These are phyloP conservation scores for Suillus luteus DNA, from an alignment of 768 basidiomycete genomes.

Conservation along the genomic window DNA sequence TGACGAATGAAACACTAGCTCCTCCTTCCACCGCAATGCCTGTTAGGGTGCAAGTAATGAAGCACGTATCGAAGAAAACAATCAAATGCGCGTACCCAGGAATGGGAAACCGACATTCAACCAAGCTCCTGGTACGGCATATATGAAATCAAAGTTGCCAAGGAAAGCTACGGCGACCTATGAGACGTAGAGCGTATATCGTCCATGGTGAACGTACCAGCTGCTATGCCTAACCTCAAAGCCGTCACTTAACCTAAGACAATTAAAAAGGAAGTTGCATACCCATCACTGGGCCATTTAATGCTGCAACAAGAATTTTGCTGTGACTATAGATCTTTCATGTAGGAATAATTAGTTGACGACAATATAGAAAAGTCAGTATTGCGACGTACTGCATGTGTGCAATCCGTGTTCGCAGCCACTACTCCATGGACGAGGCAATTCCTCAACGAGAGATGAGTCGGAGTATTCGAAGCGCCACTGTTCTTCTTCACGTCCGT, in stretches of 20 bases:
- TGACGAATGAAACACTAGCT: conserved; percentile 67
- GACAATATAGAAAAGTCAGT: background rate
- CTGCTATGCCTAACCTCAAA: conserved; percentile 55
- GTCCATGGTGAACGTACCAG: conserved; percentile 41
- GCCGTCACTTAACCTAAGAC: background rate
- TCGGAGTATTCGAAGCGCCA: conserved; percentile 19
- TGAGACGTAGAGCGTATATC: conserved; percentile 1
- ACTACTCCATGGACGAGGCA: conserved; percentile 49
- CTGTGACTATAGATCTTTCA: conserved; percentile 64
- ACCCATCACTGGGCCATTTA: conserved; percentile 82
- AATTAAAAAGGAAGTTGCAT: conserved; percentile 17
- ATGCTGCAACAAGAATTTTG: conserved; percentile 68
- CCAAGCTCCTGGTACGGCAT: conserved; percentile 61
- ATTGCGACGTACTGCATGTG: conserved; percentile 54
- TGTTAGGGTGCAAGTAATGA: conserved; percentile 26
- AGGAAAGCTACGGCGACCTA: conserved; percentile 49
- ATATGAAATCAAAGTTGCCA: conserved; percentile 79
- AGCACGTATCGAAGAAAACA: conserved; percentile 1
- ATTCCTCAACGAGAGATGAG: conserved; percentile 38
- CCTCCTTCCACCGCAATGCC: conserved; percentile 71
- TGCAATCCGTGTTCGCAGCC: conserved; percentile 57
- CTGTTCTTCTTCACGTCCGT: conserved; percentile 49
- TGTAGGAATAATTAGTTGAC: background rate
- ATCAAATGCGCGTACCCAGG: conserved; percentile 41
- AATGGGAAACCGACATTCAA: conserved; percentile 69